Evolutionary conservation across 257 asterid genomes (phyloP).

Genomic region (Nicotiana tabacum): DNA sequence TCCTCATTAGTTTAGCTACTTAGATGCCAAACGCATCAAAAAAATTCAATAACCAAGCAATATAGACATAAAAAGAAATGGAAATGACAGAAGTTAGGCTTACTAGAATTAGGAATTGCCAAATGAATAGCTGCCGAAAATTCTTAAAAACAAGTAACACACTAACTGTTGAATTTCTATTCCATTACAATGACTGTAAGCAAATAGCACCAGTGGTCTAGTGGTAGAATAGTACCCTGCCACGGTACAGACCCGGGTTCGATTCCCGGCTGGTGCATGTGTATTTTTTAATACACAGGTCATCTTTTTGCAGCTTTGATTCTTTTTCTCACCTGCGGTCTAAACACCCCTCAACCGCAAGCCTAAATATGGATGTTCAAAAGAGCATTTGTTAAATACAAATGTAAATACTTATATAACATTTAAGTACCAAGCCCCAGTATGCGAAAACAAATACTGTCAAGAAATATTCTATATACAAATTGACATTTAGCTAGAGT

Average conservation of each 20-base stretch:
- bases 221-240: slow-evolving; percentile 98
- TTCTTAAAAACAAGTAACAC: neutral
- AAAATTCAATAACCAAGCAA: neutral
- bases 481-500: too few species aligned
- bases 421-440: too few species aligned
- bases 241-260: slow-evolving; percentile 99
- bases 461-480: too few species aligned
- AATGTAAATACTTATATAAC: too few species aligned
- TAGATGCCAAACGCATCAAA: neutral
- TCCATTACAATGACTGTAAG: too few species aligned
- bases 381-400: too few species aligned
- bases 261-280: slow-evolving; percentile 95
- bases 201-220: slow-evolving; percentile 58
- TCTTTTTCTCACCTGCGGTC: too few species aligned
- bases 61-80: neutral
- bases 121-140: neutral
- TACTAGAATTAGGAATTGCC: neutral
- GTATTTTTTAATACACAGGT: fast-evolving
- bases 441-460: too few species aligned
- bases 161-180: too few species aligned
- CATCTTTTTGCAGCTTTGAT: neutral
- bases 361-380: too few species aligned
- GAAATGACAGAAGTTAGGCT: neutral
- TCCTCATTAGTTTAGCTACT: neutral
- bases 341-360: too few species aligned